Evolutionary conservation across 148 eudicot genomes (phyloP).

Genomic region (Persicaria tinctoria): DNA sequence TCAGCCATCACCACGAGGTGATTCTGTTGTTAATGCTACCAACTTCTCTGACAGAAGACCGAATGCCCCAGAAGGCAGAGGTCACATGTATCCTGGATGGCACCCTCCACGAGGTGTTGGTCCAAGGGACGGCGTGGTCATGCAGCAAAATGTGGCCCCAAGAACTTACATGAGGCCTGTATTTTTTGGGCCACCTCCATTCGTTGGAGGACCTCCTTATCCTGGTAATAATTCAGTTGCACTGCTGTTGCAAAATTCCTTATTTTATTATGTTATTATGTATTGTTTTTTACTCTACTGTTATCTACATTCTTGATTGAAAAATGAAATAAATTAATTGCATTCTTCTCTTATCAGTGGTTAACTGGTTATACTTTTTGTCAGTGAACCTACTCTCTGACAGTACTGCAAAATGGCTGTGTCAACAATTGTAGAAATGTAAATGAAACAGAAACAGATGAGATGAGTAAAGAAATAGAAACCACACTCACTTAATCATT

Average conservation of each 20-base stretch:
- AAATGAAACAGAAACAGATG: background rate
- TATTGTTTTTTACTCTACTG: background rate
- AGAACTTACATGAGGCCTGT: slow-evolving; percentile 46
- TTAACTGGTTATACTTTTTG: background rate
- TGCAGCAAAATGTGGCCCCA: slow-evolving; percentile 35
- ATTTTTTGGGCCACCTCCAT: slow-evolving; percentile 32
- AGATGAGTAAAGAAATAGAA: background rate
- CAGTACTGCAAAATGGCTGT: background rate
- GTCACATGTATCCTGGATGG: slow-evolving; percentile 25
- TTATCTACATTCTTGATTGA: background rate
- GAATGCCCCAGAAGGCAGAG: slow-evolving; percentile 32
- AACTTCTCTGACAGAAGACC: slow-evolving; percentile 31
- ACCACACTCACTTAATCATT: background rate
- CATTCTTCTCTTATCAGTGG: background rate
- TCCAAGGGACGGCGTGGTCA: slow-evolving; percentile 16
- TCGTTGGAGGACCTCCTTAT: slow-evolving; percentile 35
- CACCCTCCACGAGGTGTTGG: slow-evolving; percentile 24
- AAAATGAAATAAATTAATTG: background rate
- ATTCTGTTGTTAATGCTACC: slow-evolving; percentile 24
- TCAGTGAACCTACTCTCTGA: background rate
- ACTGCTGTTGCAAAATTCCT: background rate
- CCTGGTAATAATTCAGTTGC: slow-evolving; percentile 31
- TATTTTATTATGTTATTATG: background rate
- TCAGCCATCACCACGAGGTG: slow-evolving; percentile 27
- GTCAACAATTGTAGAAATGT: background rate